Base-by-base conservation (phyloP, 495 filamentous ascomycete genomes). In the Rusavskia elegans region DNA sequence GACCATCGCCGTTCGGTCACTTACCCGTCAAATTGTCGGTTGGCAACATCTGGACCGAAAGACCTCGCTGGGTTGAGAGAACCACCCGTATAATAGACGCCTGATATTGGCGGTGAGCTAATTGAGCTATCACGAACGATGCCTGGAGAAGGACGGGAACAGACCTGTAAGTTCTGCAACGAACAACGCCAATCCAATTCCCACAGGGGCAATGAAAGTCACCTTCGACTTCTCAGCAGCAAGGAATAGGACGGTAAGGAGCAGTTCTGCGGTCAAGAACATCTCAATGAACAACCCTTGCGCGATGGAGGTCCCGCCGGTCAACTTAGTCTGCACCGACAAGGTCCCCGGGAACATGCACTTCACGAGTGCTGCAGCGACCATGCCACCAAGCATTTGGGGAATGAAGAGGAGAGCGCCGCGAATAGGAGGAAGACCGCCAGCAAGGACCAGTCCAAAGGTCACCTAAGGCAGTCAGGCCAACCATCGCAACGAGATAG, bases 221-320 rank as follows among this genome's bases (percentile, higher is more conserved):
- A 72, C 80, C 58, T 83, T 82, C 63, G 88, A 83, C 66, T 89
- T 92, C 64, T 89, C 85, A 16, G 80, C 81, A 3, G 87, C 86
- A 45, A 92, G 66, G 76, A 93, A 87, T 66, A 89, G 84, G 32
- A 90, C 81, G 6, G 84, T 75, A 51, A 89, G 79, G 19, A 89
- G 78, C 30, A 94, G 67, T 63, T 87, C 76, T 1, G 82, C 76
- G 0, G 87, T 92, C 13, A 90, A 72, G 55, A 94, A 82, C 68
- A 84, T 74, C 66, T 92, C 87, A 52, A 92, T 86, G 64, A 89
- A 77, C 14, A 88, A 64, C 5, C 85, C 85, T 57, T 85, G 82
- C 0, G 69, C 70, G 21, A 78, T 71, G 6, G 72, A 78, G 0
- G 83, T 68, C 2, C 72, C 74, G 0, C 68, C 69, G 9, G 74